Base-by-base conservation (phyloP, 495 filamentous ascomycete genomes). In the Penicillium angulare region DNA sequence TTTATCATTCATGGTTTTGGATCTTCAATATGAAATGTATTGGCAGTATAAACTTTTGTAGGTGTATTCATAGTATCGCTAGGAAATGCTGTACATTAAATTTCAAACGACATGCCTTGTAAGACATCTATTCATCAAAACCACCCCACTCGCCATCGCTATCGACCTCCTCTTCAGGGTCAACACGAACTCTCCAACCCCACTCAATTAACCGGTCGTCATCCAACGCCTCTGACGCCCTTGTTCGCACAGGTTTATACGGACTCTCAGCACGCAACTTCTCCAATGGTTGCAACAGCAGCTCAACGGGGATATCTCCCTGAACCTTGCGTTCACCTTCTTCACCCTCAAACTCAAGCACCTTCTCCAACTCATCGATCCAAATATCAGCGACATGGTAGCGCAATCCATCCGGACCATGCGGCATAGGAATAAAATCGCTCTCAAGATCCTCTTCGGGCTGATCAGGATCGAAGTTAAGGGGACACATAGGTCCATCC, bases 301-400 rank as follows among this genome's bases (percentile, higher is more conserved):
- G 50, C 52, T 82, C 79, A 44, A 82, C 59, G 2, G 76, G 75
- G 29, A 77, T 55, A 49, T 67, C 67, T 12, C 66, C 61, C 48
- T 61, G 64, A 26, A 69, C 68, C 48, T 66, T 75, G 52, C 21
- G 59, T 50, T 36, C 57, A 15, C 49, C 68, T 18, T 58, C 67
- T 3, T 73, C 68, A 7, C 54, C 69, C 15, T 71, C 77, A 51
- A 85, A 70, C 54, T 83, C 66, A 40, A 84, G 75, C 29, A 80
- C 80, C 61, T 83, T 85, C 66, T 89, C 88, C 50, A 87, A 66
- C 73, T 93, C 90, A 66, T 95, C 90, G 29, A 95, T 76, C 80
- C 88, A 99, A 31, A 97, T 81, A 77, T 99, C 93, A 51, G 92
- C 62, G 17, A 96, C 76, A 68, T 99, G 93, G 63, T 92, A 86